A percentile compares a stretch with the other conserved stretches of the same genome.
Evolutionary conservation across 345 rosid genomes (phyloP).

Genomic region (Physaria fendleri): DNA sequence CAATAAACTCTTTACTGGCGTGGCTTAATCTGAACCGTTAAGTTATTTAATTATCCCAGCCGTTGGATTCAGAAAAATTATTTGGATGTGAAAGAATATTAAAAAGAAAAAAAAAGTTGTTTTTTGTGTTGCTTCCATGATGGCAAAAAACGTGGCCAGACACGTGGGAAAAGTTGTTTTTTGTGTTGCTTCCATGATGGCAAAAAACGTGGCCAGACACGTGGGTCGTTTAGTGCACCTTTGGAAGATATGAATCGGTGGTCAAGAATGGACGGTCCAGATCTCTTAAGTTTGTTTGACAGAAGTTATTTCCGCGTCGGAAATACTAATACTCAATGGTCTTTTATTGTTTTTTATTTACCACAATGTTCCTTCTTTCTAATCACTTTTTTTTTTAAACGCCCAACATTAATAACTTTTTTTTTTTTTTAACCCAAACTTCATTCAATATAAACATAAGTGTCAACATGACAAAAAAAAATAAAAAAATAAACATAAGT

Average conservation of each 20-base stretch:
- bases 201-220: slow-evolving; percentile 29
- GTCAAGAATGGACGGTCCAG: slow-evolving; percentile 19
- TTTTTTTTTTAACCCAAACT: too few relatives aligned
- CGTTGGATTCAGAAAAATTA: slow-evolving; percentile 16
- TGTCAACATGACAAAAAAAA: too few relatives aligned
- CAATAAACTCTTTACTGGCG: slow-evolving; percentile 12
- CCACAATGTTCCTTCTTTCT: neutral
- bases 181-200: slow-evolving; percentile 25
- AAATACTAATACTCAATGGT: slow-evolving; percentile 24
- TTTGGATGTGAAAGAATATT: too few relatives aligned
- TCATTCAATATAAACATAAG: too few relatives aligned
- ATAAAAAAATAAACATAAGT: too few relatives aligned
- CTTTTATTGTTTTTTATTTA: slow-evolving; percentile 1
- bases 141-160: slow-evolving; percentile 29
- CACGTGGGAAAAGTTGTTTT: slow-evolving; percentile 35
- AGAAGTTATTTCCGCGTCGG: slow-evolving; percentile 34
- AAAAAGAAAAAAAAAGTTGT: too few relatives aligned
- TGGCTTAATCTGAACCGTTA: slow-evolving; percentile 12
- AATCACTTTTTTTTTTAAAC: neutral
- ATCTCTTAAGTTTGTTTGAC: slow-evolving; percentile 6
- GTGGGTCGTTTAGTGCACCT: slow-evolving; percentile 28
- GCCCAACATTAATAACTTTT: too few relatives aligned
- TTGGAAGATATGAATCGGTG: slow-evolving; percentile 20
- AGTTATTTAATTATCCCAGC: slow-evolving; percentile 26
- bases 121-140: slow-evolving; percentile 18